These are phyloP conservation scores for Ramaria rubella DNA, from an alignment of 768 basidiomycete species.

Conservation along the genomic window DNA sequence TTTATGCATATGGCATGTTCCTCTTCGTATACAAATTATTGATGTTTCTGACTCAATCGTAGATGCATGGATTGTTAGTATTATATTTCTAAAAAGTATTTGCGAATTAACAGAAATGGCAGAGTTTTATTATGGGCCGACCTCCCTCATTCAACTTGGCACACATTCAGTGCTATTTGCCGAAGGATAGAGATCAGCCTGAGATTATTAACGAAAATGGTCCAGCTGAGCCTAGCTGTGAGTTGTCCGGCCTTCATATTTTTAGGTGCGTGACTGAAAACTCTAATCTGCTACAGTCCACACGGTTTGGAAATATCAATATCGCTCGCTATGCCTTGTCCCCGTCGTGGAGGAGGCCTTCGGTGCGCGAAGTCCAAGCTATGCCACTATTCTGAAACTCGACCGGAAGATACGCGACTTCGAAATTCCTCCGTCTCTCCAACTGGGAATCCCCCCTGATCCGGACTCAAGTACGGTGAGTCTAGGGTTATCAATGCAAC, in stretches of 20 bases:
- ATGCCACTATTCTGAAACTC: conserved; percentile 58
- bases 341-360: conserved; percentile 64
- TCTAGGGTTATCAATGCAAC: conserved; percentile 57
- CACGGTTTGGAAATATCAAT: conserved; percentile 62
- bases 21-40: not conserved
- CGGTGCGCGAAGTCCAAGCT: conserved; percentile 61
- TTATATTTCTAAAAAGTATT: not conserved
- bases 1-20: conserved; percentile 7
- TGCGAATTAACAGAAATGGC: conserved; percentile 25
- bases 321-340: conserved; percentile 57
- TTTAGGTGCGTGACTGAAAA: not conserved
- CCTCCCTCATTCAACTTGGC: conserved; percentile 62
- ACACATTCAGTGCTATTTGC: conserved; percentile 63
- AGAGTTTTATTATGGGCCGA: conserved; percentile 64
- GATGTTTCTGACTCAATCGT: not conserved
- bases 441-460: conserved; percentile 25
- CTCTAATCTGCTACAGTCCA: conserved; percentile 42
- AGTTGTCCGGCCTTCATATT: conserved; percentile 20
- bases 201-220: conserved; percentile 41
- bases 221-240: conserved; percentile 38
- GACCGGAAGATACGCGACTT: conserved; percentile 63
- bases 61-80: conserved; percentile 10
- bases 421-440: conserved; percentile 58
- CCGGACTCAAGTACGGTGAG: not conserved
- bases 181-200: conserved; percentile 43